Evolutionary conservation across 768 basidiomycete species (phyloP), one percentile per base, ranked within the genome.

Genomic region (Heimioporus sp.): DNA sequence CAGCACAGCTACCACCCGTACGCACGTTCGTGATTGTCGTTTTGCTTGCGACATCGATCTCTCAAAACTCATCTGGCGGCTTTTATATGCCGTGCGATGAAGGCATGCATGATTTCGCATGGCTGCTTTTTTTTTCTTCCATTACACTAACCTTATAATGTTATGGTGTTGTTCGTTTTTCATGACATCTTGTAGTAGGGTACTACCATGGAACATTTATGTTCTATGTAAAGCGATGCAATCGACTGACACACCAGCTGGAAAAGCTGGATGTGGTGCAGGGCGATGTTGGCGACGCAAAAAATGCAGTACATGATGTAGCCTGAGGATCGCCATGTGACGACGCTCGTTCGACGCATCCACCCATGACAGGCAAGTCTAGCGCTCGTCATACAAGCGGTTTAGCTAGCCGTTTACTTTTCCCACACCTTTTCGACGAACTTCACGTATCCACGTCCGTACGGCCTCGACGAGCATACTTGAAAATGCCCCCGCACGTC

Each of bases 1-100:
- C 85, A 87, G 62, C 88, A 91, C 69, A 81, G 83, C 57, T 92
- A 87, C 71, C 90, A 92, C 61, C 90, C 90, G 0, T 92, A 92
- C 59, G 85, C 87, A 31, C 85, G 89, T 58, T 89, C 66, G 65
- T 60, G 57, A 59, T 46, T 24, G 47, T 45, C 50, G 17, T 28
- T 17, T 12, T 44, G 40, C 34, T 28, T 48, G 16, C 16, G 49
- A 46, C 16, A 15, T 19, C n/a, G 44, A 37, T 28, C 24, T 32
- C 35, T 54, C 51, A 65, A 66, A 60, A 60, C 21, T 47, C 24
- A 43, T 43, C 47, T 35, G 44, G 48, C 49, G 24, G 24, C 24
- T 4, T 28, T 24, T 28, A 6, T 28, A 28, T 28, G 24, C 24
- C 24, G 24, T 28, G 24, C 24, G 24, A 28, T 28, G 24, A 28